Evolutionary conservation across 2,329 filamentous ascomycete genomes (phyloP).

Genomic region (Hypomyces perniciosus): DNA sequence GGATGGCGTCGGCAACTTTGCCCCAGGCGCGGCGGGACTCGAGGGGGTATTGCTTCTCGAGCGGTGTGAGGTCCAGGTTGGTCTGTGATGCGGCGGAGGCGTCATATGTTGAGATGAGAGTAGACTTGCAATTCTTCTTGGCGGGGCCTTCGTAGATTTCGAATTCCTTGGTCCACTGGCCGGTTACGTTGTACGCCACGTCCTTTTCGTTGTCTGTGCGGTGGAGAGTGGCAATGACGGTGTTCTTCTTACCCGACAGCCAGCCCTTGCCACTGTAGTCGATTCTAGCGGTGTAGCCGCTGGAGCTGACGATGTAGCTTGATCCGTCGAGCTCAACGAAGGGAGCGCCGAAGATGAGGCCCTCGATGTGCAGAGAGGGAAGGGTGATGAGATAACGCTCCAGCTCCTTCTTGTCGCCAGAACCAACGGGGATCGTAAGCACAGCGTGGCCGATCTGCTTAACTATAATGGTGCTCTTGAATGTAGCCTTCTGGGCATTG

Average conservation of each 20-base stretch:
- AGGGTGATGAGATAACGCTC: slow-evolving; percentile 89
- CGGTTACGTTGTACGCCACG: slow-evolving; percentile 72
- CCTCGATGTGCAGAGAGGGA: slow-evolving; percentile 87
- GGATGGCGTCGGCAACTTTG: slow-evolving; percentile 76
- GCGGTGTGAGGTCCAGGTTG: slow-evolving; percentile 62
- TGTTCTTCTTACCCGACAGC: slow-evolving; percentile 94
- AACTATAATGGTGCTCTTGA: slow-evolving; percentile 88
- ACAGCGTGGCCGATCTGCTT: slow-evolving; percentile 91
- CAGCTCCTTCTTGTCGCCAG: slow-evolving; percentile 27
- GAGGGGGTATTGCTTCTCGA: slow-evolving; percentile 77
- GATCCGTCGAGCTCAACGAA: slow-evolving; percentile 86
- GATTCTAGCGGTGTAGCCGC: slow-evolving; percentile 81
- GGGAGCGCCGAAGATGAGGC: slow-evolving; percentile 76
- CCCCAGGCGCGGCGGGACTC: slow-evolving; percentile 86
- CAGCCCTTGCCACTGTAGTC: slow-evolving; percentile 93
- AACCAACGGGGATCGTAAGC: slow-evolving; percentile 58
- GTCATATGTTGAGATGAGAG: slow-evolving; percentile 54
- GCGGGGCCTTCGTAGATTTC: slow-evolving; percentile 62
- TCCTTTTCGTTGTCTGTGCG: slow-evolving; percentile 66
- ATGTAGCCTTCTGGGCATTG: slow-evolving; percentile 94
- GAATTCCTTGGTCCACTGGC: slow-evolving; percentile 85
- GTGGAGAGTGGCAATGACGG: slow-evolving; percentile 70
- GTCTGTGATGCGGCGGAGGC: slow-evolving; percentile 54
- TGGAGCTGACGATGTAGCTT: slow-evolving; percentile 79
- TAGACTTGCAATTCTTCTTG: slow-evolving; percentile 44